Base-by-base conservation (phyloP, 495 filamentous ascomycete species). In the Durotheca rogersii region DNA sequence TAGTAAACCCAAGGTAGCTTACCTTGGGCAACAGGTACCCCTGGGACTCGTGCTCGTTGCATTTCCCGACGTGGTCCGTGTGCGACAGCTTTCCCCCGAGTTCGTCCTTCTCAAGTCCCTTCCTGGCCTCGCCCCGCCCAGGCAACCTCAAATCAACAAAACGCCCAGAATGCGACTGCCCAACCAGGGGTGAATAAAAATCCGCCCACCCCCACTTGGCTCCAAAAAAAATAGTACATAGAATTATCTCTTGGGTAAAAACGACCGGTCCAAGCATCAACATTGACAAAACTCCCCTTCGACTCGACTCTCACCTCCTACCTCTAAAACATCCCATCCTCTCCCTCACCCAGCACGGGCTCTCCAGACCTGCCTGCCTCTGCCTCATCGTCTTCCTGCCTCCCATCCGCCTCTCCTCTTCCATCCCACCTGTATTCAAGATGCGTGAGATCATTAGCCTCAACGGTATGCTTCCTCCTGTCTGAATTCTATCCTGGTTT, bases 371-470 rank as follows among this genome's bases (percentile, higher is more conserved):
- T 56, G 52, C 36, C 44, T 52, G 37, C 52, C 51, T 48, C 38
- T 47, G 47, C 48, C 25, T 57, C 11, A 43, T 37, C 44, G 39
- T 46, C 42, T 45, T 45, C 36, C 32, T 31, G 50, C 42, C 25
- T 29, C 45, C 37, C 30, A 17, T 39, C 37, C 47, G 46, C 27
- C 53, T 25, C 54, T 46, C 38, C 41, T 45, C 61, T 58, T 48
- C 35, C 55, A 52, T 57, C 51, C 53, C 48, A 57, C 61, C 50
- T 56, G 50, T 51, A 68, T 65, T 63, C 82, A 84, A 79, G 69
- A 97, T 97, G 92, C 90, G 92, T 86, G 92, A 97, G 83, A 90
- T 97, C 70, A 96, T 97, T 72, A 91, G 87, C 75, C 84, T 97
- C 83, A 96, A 97, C 82, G 92, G 92, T 96, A 85, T 65, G 89